A percentile compares a stretch with the other conserved stretches of the same genome.
Conservation (phyloP, 2,329 filamentous ascomycete genomes). For the Scedosporium boydii region DNA sequence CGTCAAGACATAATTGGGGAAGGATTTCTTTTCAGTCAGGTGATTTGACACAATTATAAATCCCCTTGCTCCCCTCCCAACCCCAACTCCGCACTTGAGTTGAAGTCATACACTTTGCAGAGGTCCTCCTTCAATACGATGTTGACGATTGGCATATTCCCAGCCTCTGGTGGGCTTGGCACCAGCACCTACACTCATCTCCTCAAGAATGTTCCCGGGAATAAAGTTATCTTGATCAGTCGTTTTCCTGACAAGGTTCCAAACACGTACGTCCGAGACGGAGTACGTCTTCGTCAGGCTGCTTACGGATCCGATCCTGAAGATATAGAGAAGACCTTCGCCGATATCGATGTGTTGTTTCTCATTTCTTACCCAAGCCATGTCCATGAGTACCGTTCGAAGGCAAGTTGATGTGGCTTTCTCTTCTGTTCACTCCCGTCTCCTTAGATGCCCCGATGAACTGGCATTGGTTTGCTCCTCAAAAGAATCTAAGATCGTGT, state of each 20-base stretch:
- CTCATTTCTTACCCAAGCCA: slow-evolving; percentile 45
- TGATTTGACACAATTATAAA: too few species aligned
- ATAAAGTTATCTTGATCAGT: slow-evolving; percentile 36
- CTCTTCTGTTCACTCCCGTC: neutral
- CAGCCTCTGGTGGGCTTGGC: slow-evolving; percentile 43
- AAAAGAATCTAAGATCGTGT: slow-evolving; percentile 2
- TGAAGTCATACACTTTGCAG: too few species aligned
- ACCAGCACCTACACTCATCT: slow-evolving; percentile 40
- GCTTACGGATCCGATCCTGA: slow-evolving; percentile 36
- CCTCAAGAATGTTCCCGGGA: slow-evolving; percentile 28
- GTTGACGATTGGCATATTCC: slow-evolving; percentile 34
- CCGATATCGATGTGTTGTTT: slow-evolving; percentile 40
- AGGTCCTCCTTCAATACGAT: slow-evolving; percentile 8
- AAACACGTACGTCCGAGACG: slow-evolving; percentile 25
- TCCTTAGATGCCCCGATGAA: neutral
- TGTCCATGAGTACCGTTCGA: slow-evolving; percentile 32
- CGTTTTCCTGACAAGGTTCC: slow-evolving; percentile 32
- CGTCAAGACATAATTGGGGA: too few species aligned
- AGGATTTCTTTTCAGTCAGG: too few species aligned
- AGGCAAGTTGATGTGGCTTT: slow-evolving; percentile 17
- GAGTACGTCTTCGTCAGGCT: slow-evolving; percentile 39
- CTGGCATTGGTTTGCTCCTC: neutral
- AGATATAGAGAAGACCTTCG: slow-evolving; percentile 36
- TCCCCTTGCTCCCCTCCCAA: too few species aligned
- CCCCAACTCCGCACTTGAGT: too few species aligned